Evolutionary conservation across 2,329 filamentous ascomycete genomes (phyloP), one percentile per base, ranked within the genome.

Genomic region (Orbilia blumenaviensis): DNA sequence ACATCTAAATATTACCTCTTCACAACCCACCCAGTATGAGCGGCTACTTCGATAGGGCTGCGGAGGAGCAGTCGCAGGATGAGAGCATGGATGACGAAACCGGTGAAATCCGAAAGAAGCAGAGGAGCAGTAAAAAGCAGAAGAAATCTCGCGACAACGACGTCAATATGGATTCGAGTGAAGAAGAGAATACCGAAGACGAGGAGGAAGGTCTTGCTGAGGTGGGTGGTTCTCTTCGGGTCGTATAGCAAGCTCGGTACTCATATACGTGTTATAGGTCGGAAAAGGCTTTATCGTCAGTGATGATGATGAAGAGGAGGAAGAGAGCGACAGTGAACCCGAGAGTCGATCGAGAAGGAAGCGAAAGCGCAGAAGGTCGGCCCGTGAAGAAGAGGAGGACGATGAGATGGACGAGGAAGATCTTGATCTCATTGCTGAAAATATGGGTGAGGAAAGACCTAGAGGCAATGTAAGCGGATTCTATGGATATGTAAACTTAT

Each of bases 201-300:
- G 93, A 97, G 79, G 91, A 93, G 81, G 93, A 95, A 82, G 93
- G 92, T 80, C 90, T 89, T 78, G 88, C 89, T 79, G 90, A 89
- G 83, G 92, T 95, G 84, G 80, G 86, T 81, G 76, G 29, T 34
- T 27, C 27, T 16, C 8, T 46, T 46, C 14, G 6, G 16, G 9
- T 25, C 25, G 16, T 5, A 18, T 38, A 23, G 10, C 16, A 36
- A 56, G 38, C 38, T 61, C n/a, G 16, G 32, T 54, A 46, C 66
- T 77, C 16, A 23, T 66, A 60, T n/a, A 67, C 50, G 23, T 23
- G 67, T 77, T 27, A 61, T 56, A 97, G 93, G 88, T 96, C 78
- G 92, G 92, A 62, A 93, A 96, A 85, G 94, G 94, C 25, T 99
- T 98, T 84, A 97, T 99, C 79, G 93, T 96, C 78, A 93, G 96